Base-by-base conservation (phyloP, 169 alveolate genomes). In the Cryptosporidium felis region DNA sequence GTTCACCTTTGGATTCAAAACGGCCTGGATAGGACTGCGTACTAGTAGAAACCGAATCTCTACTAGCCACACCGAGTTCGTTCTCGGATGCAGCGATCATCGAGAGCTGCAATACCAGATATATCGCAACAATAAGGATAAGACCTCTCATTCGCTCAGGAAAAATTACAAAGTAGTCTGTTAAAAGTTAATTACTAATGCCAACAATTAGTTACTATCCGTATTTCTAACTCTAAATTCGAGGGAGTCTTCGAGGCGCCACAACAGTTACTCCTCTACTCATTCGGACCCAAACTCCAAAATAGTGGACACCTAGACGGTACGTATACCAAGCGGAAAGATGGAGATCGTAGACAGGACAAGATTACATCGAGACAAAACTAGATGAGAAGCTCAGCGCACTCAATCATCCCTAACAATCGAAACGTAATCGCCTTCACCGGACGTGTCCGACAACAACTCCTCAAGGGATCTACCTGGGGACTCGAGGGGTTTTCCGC, bases 291-390 rank as follows among this genome's bases (percentile, higher is more conserved):
- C n/a, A n/a, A n/a, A n/a, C n/a, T n/a, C n/a, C n/a, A n/a, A n/a
- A 56, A 23, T 45, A 65, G 63, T 65, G 81, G 81, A 65, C 36
- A 65, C 44, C 40, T 46, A 46, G 18, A 18, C 23, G 61, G 12
- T 53, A 53, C 59, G 81, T 65, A 49, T 65, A 18, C 49, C 23
- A 47, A 28, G 58, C 81, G 49, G 28, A 21, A 12, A 62, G 46
- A 23, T 3, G 26, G 28, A 45, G 8, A 14, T 21, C 23, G n/a
- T 9, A 44, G 45, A 12, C 5, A 18, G 46, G 28, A 16, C 8
- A 16, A 12, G 45, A 16, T 3, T 16, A 28, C 23, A n/a, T n/a
- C 34, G 23, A 26, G 34, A 65, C 40, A 1, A 65, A 16, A 40
- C 46, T 26, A 34, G 18, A 9, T 5, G 61, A 45, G 30, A 26